Percentiles rank a stretch among this genome's conserved stretches.
Conservation (phyloP, 306 rosid species). For the Oemleria cerasiformis region DNA sequence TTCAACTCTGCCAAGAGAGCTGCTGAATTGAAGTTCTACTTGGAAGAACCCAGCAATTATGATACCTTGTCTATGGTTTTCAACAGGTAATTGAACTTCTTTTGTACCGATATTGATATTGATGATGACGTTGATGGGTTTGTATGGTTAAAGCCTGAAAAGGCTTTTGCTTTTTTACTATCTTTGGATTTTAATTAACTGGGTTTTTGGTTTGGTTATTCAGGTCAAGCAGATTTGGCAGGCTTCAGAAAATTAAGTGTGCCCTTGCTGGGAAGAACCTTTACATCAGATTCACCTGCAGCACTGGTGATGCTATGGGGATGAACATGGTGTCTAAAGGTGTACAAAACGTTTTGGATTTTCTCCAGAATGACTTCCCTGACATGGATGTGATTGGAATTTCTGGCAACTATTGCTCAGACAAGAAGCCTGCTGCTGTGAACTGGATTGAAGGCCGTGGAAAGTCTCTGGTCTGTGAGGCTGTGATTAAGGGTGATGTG, state of each 20-base stretch:
- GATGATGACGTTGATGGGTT: neutral
- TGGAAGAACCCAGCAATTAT: constrained; percentile 63
- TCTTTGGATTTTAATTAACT: neutral
- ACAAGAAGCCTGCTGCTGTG: constrained; percentile 87
- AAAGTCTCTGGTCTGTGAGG: constrained; percentile 85
- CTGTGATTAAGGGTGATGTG: constrained; percentile 65
- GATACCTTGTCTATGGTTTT: constrained; percentile 57
- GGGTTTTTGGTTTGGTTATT: neutral
- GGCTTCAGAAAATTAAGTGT: constrained; percentile 55
- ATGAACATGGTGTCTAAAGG: constrained; percentile 99
- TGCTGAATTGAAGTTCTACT: constrained; percentile 61
- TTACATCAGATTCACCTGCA: constrained; percentile 68
- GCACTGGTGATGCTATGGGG: constrained; percentile 97
- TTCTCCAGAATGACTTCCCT: constrained; percentile 62
- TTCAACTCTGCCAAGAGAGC: constrained; percentile 67
- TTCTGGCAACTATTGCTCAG: constrained; percentile 88
- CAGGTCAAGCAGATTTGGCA: constrained; percentile 83
- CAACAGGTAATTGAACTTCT: constrained; percentile 47
- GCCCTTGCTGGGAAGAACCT: constrained; percentile 74
- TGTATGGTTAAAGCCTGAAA: neutral
- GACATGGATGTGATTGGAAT: constrained; percentile 96
- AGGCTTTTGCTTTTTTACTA: neutral
- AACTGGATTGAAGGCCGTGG: constrained; percentile 98
- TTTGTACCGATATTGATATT: neutral
- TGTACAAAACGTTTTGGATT: constrained; percentile 72